Evolutionary conservation across 2,329 filamentous ascomycete genomes (phyloP), one percentile per base, ranked within the genome.

Genomic region (Alternaria novae-zelandiae): DNA sequence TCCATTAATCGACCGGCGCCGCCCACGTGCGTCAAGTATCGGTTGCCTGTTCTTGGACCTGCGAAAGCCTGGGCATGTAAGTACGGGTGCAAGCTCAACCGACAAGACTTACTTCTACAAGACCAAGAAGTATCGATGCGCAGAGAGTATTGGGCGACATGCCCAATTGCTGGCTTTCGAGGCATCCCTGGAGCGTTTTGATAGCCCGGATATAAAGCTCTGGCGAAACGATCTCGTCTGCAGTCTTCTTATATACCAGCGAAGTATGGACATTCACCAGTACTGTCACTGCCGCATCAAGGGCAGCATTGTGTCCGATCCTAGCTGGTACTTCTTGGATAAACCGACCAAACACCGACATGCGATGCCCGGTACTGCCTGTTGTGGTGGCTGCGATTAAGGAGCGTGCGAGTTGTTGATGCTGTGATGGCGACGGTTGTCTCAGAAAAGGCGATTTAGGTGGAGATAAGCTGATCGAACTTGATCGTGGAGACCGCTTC

Each of bases 91-190:
- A 25, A 26, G n/a, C 26, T 5, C 23, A 4, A 12, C 8, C 9
- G 15, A 23, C 6, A 17, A 57, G 61, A 15, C 47, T 54, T 53
- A 78, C 76, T 61, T 79, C 76, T 15, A 79, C 75, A 13, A 79
- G 47, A 6, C 75, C 72, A 8, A 79, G 65, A 3, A 78, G 66
- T 30, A 79, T 69, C 6, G 74, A 73, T 47, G 76, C 76, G 57
- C 76, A 77, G 7, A 79, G 72, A 6, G 76, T 79, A 54, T 78
- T 77, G 1, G 75, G 67, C 5, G 75, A 79, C 64, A 74, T 68
- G 11, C 74, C 73, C 44, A 77, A 56, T n/a, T 63, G 54, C 4
- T 69, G 69, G 56, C 77, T 69, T 51, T 76, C 74, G 12, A 78
- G 67, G 36, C 70, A 73, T 30, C 44, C 55, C 44, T 78, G 73